A percentile compares a stretch with the other conserved stretches of the same genome.
phyloP scores from a whole-genome alignment of 345 rosid species.

The Corymbia maculata region DNA sequence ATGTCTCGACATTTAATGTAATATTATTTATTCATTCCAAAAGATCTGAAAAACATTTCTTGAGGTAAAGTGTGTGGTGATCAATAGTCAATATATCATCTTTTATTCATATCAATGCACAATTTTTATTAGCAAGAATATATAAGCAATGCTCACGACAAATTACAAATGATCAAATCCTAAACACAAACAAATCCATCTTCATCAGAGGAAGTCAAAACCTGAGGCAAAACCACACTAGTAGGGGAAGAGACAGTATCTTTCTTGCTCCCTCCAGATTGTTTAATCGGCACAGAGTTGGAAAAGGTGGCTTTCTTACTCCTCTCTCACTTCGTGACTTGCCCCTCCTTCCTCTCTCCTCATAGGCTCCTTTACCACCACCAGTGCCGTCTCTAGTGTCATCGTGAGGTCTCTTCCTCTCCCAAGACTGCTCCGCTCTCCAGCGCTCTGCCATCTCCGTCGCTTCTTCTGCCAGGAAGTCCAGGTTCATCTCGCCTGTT shows the following conservation, averaged over 20 bases:
- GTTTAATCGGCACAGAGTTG: background rate
- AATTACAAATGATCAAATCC: background rate
- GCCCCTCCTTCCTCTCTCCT: conserved; percentile 11
- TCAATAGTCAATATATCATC: background rate
- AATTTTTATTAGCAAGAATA: background rate
- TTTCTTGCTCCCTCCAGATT: rapidly evolving
- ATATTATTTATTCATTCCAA: too few species aligned
- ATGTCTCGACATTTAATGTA: background rate
- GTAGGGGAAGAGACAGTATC: background rate
- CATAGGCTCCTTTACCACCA: conserved; percentile 6
- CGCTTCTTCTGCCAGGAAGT: background rate
- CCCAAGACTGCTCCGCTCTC: background rate
- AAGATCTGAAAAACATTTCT: background rate
- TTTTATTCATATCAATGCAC: background rate
- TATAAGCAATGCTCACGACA: background rate
- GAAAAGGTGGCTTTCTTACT: background rate
- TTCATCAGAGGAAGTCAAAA: background rate
- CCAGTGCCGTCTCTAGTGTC: background rate
- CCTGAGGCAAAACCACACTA: background rate
- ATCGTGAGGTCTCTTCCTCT: background rate
- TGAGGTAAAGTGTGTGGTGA: background rate
- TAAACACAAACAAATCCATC: background rate
- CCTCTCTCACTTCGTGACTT: conserved; percentile 6
- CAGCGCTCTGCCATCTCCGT: background rate
- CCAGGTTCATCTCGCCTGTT: background rate